A percentile compares a stretch with the other conserved stretches of the same genome.
Conservation (phyloP, 192 early-diverging fungal species). For the Coemansia sp. region DNA sequence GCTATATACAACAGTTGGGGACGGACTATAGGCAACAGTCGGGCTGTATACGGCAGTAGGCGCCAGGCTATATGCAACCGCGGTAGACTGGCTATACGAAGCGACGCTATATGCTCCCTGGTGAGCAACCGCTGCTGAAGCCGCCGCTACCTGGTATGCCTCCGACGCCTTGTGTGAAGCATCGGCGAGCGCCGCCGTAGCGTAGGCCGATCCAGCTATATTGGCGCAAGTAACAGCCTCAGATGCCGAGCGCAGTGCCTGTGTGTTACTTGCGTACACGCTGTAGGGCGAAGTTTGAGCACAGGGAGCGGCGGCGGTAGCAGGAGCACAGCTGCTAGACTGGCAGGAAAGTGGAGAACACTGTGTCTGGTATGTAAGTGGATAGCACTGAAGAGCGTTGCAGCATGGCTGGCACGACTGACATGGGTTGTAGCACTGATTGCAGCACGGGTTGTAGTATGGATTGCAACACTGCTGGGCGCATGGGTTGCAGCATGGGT, state of each 20-base stretch:
- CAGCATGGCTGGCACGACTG: background rate
- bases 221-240: background rate
- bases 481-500: too few relatives aligned
- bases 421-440: too few relatives aligned
- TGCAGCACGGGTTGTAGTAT: too few relatives aligned
- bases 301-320: background rate
- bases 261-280: background rate
- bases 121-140: background rate
- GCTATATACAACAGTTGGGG: background rate
- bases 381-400: background rate
- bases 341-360: background rate
- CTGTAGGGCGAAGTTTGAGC: background rate
- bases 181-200: background rate
- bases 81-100: background rate
- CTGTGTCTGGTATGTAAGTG: background rate
- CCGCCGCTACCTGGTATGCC: background rate
- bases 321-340: background rate
- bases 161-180: background rate
- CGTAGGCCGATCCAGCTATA: background rate
- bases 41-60: background rate
- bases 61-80: background rate
- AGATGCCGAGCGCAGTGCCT: background rate
- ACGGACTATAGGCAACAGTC: background rate
- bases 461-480: too few relatives aligned
- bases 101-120: background rate